Base-by-base conservation (phyloP, 345 rosid species). In the Citrus australasica region DNA sequence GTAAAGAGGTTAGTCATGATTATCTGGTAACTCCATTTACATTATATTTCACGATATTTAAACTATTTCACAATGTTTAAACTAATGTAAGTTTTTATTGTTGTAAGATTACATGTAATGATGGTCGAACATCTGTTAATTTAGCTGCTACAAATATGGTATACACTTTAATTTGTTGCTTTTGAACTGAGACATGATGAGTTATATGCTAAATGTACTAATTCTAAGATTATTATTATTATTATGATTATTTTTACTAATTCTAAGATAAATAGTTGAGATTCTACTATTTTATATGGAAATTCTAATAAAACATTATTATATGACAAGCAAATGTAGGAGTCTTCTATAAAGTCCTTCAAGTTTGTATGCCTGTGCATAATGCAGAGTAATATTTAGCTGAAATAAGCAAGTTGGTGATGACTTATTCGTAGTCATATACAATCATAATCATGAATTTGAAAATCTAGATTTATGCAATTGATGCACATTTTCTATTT, bases 1-100 rank as follows among this genome's bases (percentile, higher is more conserved):
- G 92, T 69, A 97, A 97, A 91, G 98, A 94, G 99, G 99, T 83
- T 3, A 58, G 65, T 17, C 33, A 82, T 78, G 33, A 65, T 77
- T n/a, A 3, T 33, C 59, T 67, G 59, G 11, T 19, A 56, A 68
- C 77, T 38, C 73, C 19, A 38, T 3, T 48, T 48, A 14, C 55
- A 1, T 48, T 6, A 22, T 38, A 22, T 25, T 48, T 30, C 58
- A 27, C 33, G 8, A 27, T 69, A 37, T 48, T 69, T 27, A 40
- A 66, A 37, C 17, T 67, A 37, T 25, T 48, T 30, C 58, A 27
- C 33, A 28, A 27, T 69, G 60, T 48, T 69, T 27, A 40, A 66
- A 37, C 17, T 67, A 37, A 37, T 67, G 17, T 62, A 14, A 28
- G 6, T 28, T 28, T 28, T 28, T 62, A 24, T 61, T 32, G 14